These are phyloP conservation scores for Talaromyces borbonicus DNA, from an alignment of 495 filamentous ascomycete species.

Conservation along the genomic window DNA sequence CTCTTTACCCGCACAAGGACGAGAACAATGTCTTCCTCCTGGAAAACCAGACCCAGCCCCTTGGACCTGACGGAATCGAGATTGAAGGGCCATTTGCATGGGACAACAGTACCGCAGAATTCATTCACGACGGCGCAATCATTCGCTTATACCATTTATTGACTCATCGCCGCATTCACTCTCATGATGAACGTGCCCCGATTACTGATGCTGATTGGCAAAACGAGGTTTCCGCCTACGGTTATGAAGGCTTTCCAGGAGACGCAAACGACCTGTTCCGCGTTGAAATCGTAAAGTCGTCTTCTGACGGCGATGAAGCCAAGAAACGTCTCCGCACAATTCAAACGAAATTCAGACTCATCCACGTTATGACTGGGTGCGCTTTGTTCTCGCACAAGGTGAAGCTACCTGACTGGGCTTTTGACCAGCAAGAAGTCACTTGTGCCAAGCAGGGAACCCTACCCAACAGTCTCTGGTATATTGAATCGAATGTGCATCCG, in stretches of 20 bases:
- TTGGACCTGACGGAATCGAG: conserved; percentile 59
- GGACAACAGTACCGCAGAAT: conserved; percentile 59
- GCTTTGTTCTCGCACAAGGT: conserved; percentile 97
- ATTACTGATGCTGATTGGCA: conserved; percentile 98
- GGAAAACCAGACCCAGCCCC: conserved; percentile 91
- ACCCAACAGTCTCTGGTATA: conserved; percentile 94
- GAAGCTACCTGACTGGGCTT: conserved; percentile 95
- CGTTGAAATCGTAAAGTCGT: conserved; percentile 83
- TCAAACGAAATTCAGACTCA: conserved; percentile 88
- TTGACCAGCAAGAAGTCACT: conserved; percentile 95
- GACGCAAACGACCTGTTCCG: conserved; percentile 96
- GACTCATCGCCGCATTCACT: conserved; percentile 85
- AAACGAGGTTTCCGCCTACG: conserved; percentile 95
- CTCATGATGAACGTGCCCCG: conserved; percentile 94
- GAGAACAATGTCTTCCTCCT: conserved; percentile 92
- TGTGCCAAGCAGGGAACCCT: conserved; percentile 88
- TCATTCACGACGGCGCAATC: conserved; percentile 69
- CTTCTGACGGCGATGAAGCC: conserved; percentile 70
- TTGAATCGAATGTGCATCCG: conserved; percentile 82
- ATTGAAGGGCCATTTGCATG: conserved; percentile 75
- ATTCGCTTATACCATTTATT: conserved; percentile 73
- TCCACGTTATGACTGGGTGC: conserved; percentile 96
- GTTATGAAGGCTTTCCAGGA: conserved; percentile 91
- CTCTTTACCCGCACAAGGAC: conserved; percentile 97
- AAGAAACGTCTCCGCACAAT: conserved; percentile 87